These are phyloP conservation scores for Pseudogymnoascus sp. DNA, from an alignment of 2,329 filamentous ascomycete genomes.

Conservation along the genomic window DNA sequence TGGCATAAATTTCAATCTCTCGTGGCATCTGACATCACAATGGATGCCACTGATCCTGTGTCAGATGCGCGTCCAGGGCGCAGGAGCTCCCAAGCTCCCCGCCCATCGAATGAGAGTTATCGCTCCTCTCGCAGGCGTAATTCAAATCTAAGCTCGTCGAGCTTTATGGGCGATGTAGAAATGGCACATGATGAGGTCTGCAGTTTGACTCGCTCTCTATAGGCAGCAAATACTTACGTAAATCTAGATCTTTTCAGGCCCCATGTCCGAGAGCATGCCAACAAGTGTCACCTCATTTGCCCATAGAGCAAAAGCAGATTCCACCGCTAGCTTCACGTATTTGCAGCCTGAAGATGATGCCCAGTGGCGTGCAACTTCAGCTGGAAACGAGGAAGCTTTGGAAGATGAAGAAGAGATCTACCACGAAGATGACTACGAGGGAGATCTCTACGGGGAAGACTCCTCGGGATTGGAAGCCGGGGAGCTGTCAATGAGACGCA, in stretches of 20 bases:
- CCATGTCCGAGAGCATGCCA: constrained; percentile 90
- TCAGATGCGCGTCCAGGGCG: constrained; percentile 22
- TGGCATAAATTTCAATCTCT: background rate
- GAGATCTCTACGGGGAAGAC: constrained; percentile 24
- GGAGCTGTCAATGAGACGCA: constrained; percentile 44
- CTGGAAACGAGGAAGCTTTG: constrained; percentile 24
- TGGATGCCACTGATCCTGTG: constrained; percentile 22
- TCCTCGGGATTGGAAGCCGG: constrained; percentile 27
- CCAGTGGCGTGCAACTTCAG: constrained; percentile 30
- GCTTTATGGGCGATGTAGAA: constrained; percentile 90
- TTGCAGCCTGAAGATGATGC: constrained; percentile 63
- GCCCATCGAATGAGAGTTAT: constrained; percentile 24
- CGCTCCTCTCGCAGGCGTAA: constrained; percentile 50
- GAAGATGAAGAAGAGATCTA: constrained; percentile 32
- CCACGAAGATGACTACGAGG: constrained; percentile 30
- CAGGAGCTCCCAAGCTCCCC: constrained; percentile 24
- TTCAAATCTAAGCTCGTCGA: constrained; percentile 65
- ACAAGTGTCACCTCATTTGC: constrained; percentile 88
- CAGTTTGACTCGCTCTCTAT: constrained; percentile 6
- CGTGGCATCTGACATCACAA: constrained; percentile 11
- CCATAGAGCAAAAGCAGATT: constrained; percentile 73
- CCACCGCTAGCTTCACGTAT: constrained; percentile 81
- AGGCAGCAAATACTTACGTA: constrained; percentile 16
- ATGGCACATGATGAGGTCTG: constrained; percentile 91
- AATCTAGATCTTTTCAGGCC: constrained; percentile 70